Evolutionary conservation across 73 alveolate species (phyloP), one percentile per base, ranked within the genome.

Genomic region (Paramecium sonneborni): DNA sequence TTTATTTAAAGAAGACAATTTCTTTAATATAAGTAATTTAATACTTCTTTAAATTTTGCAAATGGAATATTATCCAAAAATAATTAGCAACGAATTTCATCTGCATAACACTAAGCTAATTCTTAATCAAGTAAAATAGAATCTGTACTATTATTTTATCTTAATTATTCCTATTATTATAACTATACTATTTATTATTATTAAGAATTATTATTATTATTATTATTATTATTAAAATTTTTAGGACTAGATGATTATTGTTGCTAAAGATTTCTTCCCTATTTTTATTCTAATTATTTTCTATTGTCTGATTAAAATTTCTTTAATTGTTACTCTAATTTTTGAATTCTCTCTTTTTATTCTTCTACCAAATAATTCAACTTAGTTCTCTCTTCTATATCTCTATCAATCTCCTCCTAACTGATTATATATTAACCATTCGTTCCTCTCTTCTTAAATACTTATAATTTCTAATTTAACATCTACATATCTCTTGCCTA

Each of bases 261-360:
- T 41, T 38, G 14, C 23, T 39, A 28, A 23, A 46, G 10, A 3
- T 79, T 39, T 26, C 55, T 24, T 6, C 74, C 55, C 23, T 38
- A 44, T 21, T 79, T 79, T 15, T 41, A 79, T 20, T 79, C 90
- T 3, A 79, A 44, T 79, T 79, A 44, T 79, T 79, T 79, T 41
- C 90, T 38, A 79, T 79, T 79, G 15, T 79, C 90, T 44, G 41
- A 46, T 46, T 79, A 79, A 24, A 39, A 18, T 30, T 79, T 79
- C 74, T 79, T 79, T n/a, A 79, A 23, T 24, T 79, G 28, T 79
- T 79, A 79, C 11, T 79, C 90, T 18, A 79, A 79, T 43, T 79
- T 30, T 23, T 38, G n/a, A 20, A 79, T 79, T 43, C n/a, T 79
- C n/a, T 79, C 76, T 12, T 44, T 79, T 18, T 79, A 24, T 23